Conservation (phyloP, 108 stramenopile genomes). For the Craspedostauros australis region DNA sequence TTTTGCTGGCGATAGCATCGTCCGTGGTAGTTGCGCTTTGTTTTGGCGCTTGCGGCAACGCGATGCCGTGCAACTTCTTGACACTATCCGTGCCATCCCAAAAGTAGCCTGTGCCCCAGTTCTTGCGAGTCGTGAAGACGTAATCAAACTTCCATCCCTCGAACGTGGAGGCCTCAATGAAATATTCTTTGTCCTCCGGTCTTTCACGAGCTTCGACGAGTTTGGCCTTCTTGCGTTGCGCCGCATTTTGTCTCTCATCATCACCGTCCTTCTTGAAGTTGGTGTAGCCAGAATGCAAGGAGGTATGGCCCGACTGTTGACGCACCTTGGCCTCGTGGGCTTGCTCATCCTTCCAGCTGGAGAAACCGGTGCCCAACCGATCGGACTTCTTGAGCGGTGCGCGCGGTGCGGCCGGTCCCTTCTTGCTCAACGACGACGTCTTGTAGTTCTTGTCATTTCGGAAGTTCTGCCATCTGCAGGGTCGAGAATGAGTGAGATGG, state of each 20-base stretch:
- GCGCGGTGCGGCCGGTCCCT: slow-evolving; percentile 42
- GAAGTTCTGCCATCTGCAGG: slow-evolving; percentile 56
- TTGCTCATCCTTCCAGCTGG: slow-evolving; percentile 65
- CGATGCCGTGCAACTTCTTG: slow-evolving; percentile 40
- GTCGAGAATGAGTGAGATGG: not conserved
- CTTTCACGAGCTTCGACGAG: slow-evolving; percentile 46
- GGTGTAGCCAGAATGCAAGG: slow-evolving; percentile 52
- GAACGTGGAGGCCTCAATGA: slow-evolving; percentile 50
- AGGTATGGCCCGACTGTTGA: slow-evolving; percentile 47
- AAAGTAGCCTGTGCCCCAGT: slow-evolving; percentile 74
- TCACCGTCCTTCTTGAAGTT: slow-evolving; percentile 50
- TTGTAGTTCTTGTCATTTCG: slow-evolving; percentile 19
- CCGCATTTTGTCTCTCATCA: slow-evolving; percentile 41
- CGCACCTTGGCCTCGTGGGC: slow-evolving; percentile 50
- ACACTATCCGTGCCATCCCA: slow-evolving; percentile 83
- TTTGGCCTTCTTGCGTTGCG: slow-evolving; percentile 41
- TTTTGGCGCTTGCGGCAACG: not conserved
- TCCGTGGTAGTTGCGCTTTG: not conserved
- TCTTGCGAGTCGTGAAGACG: slow-evolving; percentile 69
- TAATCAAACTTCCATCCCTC: slow-evolving; percentile 75
- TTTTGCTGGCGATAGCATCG: not conserved
- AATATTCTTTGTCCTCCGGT: slow-evolving; percentile 64
- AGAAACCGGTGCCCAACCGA: slow-evolving; percentile 51
- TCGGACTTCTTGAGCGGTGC: slow-evolving; percentile 71
- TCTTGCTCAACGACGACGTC: not conserved